Evolutionary conservation across 2,329 filamentous ascomycete genomes (phyloP), one percentile per base, ranked within the genome.

Genomic region (Fusarium haematococcum): DNA sequence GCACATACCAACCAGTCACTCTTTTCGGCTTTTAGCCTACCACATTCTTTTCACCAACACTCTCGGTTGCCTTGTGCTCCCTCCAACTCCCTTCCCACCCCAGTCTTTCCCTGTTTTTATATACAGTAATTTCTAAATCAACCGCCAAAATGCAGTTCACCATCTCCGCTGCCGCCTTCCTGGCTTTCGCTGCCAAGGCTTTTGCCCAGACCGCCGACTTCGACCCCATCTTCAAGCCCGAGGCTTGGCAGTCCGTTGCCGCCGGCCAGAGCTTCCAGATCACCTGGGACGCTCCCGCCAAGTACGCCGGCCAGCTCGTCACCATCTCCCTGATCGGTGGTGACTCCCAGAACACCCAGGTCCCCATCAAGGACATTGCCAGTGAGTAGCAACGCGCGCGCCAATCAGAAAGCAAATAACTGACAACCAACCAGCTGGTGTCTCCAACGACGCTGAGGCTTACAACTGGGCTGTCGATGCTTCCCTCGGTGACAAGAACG

Each of bases 291-390:
- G 80, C 83, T 61, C 80, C 82, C 65, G 78, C 82, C 62, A 76
- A 82, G 69, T 86, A 85, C 81, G 80, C 80, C 50, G 84, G 83
- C 69, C 80, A 83, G 50, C 84, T 83, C 68, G 82, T 91, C 78
- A 84, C 84, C 73, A 87, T 92, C 80, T 78, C 81, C 76, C 86
- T 92, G 69, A 83, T 92, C 65, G 88, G 88, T 68, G 91, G 90
- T 75, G 75, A 80, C 6, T 80, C 80, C 69, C 83, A 85, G 73
- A 65, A 72, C 70, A 84, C 80, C 59, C 88, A 90, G 72, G 78
- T 83, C 41, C 76, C 83, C 66, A 73, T 85, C 43, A 77, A 84
- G 50, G 76, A 81, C 72, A 81, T 92, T 79, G 86, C 84, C 69
- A 79, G 90, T 91, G 84, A 83, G 89, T 87, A 67, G 23, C 14